Base-by-base conservation (phyloP, 2,329 filamentous ascomycete genomes). In the Xylariales sp. region DNA sequence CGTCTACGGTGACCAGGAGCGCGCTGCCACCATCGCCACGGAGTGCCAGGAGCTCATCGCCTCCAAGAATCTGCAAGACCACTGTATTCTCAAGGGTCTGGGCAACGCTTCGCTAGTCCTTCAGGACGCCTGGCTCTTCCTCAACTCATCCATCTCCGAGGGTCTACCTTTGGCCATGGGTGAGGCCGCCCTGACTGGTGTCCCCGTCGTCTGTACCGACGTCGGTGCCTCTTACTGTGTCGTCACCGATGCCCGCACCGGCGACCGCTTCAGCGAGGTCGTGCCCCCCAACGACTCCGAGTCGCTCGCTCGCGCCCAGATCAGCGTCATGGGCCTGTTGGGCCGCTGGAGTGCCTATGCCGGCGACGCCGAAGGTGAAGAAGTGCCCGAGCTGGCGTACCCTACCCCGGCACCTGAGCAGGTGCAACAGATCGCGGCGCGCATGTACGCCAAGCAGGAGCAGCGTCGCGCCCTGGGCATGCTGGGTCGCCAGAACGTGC, bases 21-120 rank as follows among this genome's bases (percentile, higher is more conserved):
- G 33, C 7, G 33, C 33, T 13, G 33, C 33, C 23, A 27, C 21
- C 21, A 35, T 35, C n/a, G 33, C 33, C 3, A 35, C 33, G 4
- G 33, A 35, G 14, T 35, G 33, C 18, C 33, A 35, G 16, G 33
- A 35, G 33, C 33, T 35, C 33, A 35, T 35, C 14, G 33, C 33
- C n/a, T 16, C 33, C 20, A 35, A 35, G 23, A 27, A 27, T 16
- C n/a, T 35, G 7, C 13, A 7, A 15, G 15, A 35, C 4, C 33
- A 35, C 15, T 20, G 24, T 16, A 35, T 35, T 3, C 21, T 35
- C 33, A 35, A 35, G 21, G 33, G 33, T 19, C 33, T 35, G 17
- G 33, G 33, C 16, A 27, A 15, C 21, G 16, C 33, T 8, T 35
- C 33, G 6, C 21, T 35, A 10, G 33, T 35, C 16, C 33, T 35